Base-by-base conservation (phyloP, 2,329 filamentous ascomycete genomes). In the Septoria petroselini region DNA sequence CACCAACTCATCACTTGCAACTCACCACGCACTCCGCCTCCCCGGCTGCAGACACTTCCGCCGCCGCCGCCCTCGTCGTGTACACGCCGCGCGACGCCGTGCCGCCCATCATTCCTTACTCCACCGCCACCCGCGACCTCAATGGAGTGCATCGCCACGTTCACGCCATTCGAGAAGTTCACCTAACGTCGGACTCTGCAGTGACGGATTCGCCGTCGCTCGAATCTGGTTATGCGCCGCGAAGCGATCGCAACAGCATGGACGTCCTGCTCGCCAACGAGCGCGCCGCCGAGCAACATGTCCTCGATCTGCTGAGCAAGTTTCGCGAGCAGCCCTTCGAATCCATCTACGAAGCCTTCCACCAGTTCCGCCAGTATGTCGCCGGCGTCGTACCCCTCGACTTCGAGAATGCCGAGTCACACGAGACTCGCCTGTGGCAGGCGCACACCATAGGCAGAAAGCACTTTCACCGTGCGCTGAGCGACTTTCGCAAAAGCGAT, bases 381-480 rank as follows among this genome's bases (percentile, higher is more conserved):
- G 83, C 91, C 65, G 77, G 79, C 57, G 80, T 82, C 49, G 83
- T 91, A 52, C 86, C 89, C 65, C 72, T 79, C 65, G 84, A 95
- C 68, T 82, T 88, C 63, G 74, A 81, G 57, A 82, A 79, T 70
- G 76, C 75, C 55, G 77, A 82, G 55, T 77, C 82, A 49, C 78
- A 85, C 44, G 89, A 95, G 68, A 70, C 74, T 50, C 78, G 76
- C 53, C 78, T 97, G 39, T 97, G 91, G 91, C 76, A 82, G 53
- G 79, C 82, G 45, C 91, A 97, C 70, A 78, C 80, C 54, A 79
- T 81, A 60, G 83, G 95, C 67, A 94, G 93, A 66, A 78, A 76
- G 60, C 82, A 84, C 64, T 95, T 91, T 71, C 81, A 88, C 63
- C 84, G 83, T 64, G 76, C 82, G 48, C 73, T 91, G 55, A 74